Conservation (phyloP, 139 green algal genomes). For the Tetradesmus lagerheimii region DNA sequence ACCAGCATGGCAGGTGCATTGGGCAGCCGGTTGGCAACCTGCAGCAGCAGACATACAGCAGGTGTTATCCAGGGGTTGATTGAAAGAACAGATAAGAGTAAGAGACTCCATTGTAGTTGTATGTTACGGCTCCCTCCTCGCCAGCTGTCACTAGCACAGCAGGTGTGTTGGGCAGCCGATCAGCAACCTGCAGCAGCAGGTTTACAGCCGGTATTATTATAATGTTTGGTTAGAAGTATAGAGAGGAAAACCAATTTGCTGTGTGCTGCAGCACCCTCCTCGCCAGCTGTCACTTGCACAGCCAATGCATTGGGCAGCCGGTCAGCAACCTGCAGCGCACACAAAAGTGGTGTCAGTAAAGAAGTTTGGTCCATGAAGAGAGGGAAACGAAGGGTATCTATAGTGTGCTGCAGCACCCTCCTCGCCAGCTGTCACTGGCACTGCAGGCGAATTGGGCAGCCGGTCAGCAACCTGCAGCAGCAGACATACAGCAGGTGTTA, state of each 20-base stretch:
- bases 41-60: not conserved
- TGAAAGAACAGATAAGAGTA: too few species aligned
- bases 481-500: too few species aligned
- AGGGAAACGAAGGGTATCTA: too few species aligned
- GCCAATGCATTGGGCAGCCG: conserved; percentile 70
- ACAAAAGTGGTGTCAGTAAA: too few species aligned
- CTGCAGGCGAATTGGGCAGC: conserved; percentile 68
- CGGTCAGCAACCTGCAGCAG: conserved; percentile 65
- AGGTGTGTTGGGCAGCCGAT: conserved; percentile 62
- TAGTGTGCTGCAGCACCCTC: conserved; percentile 79
- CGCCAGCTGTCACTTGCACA: conserved; percentile 86
- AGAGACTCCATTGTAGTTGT: too few species aligned
- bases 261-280: conserved; percentile 78
- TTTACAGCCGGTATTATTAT: too few species aligned
- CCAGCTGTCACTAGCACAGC: conserved; percentile 89
- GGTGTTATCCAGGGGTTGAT: too few species aligned
- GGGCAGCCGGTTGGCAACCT: conserved; percentile 72
- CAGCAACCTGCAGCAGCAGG: conserved; percentile 61
- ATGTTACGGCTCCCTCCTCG: conserved; percentile 76
- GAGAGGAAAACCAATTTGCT: too few species aligned
- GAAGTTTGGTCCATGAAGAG: too few species aligned
- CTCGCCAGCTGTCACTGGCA: conserved; percentile 86
- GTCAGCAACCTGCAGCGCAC: conserved; percentile 72
- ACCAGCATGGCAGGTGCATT: conserved; percentile 80
- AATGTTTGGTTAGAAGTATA: too few species aligned